Evolutionary conservation across 331 rosid species (phyloP).

Genomic region (Malus hybrid): DNA sequence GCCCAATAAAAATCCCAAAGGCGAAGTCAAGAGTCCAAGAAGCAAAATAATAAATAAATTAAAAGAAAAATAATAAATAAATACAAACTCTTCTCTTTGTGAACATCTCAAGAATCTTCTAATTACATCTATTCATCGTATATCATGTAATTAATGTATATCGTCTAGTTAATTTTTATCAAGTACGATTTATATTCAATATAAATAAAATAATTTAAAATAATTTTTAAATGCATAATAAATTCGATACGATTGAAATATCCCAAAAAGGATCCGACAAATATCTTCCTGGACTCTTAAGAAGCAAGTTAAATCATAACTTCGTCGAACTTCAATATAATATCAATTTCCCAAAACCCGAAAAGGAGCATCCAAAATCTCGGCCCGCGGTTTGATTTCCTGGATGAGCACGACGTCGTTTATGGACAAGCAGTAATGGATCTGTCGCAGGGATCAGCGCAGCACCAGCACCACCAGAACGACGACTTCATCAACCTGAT

Average conservation of each 20-base stretch:
- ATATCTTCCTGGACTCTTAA: too few species aligned
- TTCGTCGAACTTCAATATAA: not conserved
- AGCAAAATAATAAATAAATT: not conserved
- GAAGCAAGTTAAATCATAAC: not conserved
- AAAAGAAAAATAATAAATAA: not conserved
- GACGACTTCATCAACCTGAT: constrained; percentile 43
- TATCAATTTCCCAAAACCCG: not conserved
- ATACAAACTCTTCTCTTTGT: not conserved
- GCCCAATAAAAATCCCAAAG: not conserved
- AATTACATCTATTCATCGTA: too few species aligned
- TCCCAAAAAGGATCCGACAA: too few species aligned
- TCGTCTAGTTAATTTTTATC: too few species aligned
- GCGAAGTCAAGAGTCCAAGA: not conserved
- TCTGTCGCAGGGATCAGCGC: constrained; percentile 45
- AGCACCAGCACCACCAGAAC: constrained; percentile 21
- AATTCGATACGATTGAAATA: too few species aligned
- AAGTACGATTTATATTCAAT: too few species aligned
- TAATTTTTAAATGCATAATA: too few species aligned
- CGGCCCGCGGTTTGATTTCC: not conserved
- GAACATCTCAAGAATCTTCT: too few species aligned
- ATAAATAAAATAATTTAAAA: too few species aligned
- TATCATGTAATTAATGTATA: too few species aligned
- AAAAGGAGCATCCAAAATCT: not conserved
- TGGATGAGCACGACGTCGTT: constrained; percentile 76
- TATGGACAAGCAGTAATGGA: constrained; percentile 95